phyloP scores from a whole-genome alignment of 192 early-diverging fungal genomes.

The Coemansia aciculifera region DNA sequence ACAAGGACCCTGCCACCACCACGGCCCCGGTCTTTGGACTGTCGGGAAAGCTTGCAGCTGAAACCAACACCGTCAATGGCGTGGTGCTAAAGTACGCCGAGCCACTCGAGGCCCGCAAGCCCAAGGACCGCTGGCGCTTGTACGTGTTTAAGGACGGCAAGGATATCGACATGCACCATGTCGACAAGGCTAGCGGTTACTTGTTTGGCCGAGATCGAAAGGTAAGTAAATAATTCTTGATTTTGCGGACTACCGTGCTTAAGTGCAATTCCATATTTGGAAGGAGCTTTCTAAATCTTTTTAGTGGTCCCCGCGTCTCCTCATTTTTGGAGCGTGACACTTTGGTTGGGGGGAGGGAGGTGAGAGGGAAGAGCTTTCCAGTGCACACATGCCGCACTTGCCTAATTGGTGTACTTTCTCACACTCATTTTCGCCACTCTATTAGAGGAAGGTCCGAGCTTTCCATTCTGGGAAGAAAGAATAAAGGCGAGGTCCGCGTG shows the following conservation, averaged over 20 bases:
- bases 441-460: not conserved
- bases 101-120: constrained; percentile 84
- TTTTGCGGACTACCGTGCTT: constrained; percentile 4
- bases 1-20: not conserved
- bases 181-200: constrained; percentile 84
- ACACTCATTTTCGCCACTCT: constrained; percentile 16
- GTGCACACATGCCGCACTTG: constrained; percentile 5
- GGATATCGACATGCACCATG: constrained; percentile 81
- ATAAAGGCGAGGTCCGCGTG: not conserved
- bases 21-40: constrained; percentile 75
- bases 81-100: constrained; percentile 90
- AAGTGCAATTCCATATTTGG: not conserved
- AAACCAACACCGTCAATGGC: constrained; percentile 86
- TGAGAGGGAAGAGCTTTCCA: not conserved
- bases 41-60: constrained; percentile 85
- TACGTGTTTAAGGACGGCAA: constrained; percentile 94
- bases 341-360: not conserved
- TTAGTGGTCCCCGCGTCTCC: constrained; percentile 5
- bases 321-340: constrained; percentile 1
- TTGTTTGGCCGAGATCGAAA: constrained; percentile 83
- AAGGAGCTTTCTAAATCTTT: not conserved
- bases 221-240: constrained; percentile 37
- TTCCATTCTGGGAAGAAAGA: constrained; percentile 6
- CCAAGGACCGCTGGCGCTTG: constrained; percentile 73
- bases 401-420: constrained; percentile 8